Evolutionary conservation across 2,329 filamentous ascomycete species (phyloP).

Genomic region (Camillea tinctor): DNA sequence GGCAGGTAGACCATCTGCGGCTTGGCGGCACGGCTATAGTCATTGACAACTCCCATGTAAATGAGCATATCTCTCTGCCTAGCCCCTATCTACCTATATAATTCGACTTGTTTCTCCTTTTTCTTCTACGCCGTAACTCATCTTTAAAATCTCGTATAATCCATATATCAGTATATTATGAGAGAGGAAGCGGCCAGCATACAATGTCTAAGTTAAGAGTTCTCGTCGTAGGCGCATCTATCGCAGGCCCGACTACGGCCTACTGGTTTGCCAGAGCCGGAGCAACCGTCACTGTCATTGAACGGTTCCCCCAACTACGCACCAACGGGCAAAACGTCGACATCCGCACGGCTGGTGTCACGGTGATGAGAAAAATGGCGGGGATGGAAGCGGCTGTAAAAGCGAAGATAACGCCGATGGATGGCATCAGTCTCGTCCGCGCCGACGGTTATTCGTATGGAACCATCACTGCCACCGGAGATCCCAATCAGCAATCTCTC

Average conservation of each 20-base stretch:
- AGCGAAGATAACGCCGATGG: constrained; percentile 38
- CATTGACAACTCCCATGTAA: too few species aligned
- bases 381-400: constrained; percentile 38
- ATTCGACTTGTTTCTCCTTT: background rate
- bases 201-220: constrained; percentile 3
- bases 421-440: constrained; percentile 43
- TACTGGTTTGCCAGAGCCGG: constrained; percentile 24
- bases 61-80: too few species aligned
- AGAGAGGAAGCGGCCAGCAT: too few species aligned
- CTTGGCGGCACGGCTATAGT: too few species aligned
- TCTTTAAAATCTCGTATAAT: too few species aligned
- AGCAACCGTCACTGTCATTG: constrained; percentile 25
- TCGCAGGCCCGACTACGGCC: constrained; percentile 25
- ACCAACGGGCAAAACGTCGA: constrained; percentile 28
- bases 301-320: constrained; percentile 25
- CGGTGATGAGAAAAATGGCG: constrained; percentile 29
- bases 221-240: constrained; percentile 12
- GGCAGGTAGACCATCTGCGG: too few species aligned
- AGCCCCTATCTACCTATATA: background rate
- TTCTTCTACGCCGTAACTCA: background rate
- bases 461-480: constrained; percentile 33
- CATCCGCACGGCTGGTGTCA: constrained; percentile 24
- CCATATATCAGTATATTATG: too few species aligned
- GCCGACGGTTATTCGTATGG: constrained; percentile 37
- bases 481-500: constrained; percentile 41